phyloP scores from a whole-genome alignment of 176 grass and related monocot genomes.

The Avena atlantica region DNA sequence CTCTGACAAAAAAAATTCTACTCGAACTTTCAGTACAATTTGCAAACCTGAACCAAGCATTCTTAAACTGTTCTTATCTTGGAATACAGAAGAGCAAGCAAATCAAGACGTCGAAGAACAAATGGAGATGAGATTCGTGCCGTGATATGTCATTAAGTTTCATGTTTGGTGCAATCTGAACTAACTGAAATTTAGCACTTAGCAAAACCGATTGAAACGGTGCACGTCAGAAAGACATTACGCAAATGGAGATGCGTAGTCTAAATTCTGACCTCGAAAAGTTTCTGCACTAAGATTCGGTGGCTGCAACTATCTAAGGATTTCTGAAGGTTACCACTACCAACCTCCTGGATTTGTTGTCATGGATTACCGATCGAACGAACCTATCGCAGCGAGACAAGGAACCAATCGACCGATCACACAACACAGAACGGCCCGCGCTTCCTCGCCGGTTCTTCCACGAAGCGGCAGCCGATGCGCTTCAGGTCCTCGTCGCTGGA shows the following conservation, averaged over 20 bases:
- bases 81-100: not conserved
- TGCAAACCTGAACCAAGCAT: not conserved
- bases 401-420: not conserved
- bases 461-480: not conserved
- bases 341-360: too few species aligned
- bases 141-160: too few species aligned
- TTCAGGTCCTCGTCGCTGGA: conserved; percentile 8
- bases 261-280: not conserved
- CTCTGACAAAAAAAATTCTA: conserved; percentile 14
- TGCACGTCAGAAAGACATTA: too few species aligned
- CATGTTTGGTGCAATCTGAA: too few species aligned
- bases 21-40: not conserved
- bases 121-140: not conserved
- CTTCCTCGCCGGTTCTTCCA: not conserved
- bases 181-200: too few species aligned
- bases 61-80: not conserved
- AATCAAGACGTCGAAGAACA: not conserved
- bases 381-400: not conserved
- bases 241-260: not conserved
- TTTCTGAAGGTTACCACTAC: not conserved
- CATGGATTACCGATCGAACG: not conserved
- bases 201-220: too few species aligned
- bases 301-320: not conserved
- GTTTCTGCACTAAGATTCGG: not conserved
- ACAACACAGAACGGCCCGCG: not conserved